Evolutionary conservation across 2,329 filamentous ascomycete species (phyloP), one percentile per base, ranked within the genome.

Genomic region (Arthroderma sp.): DNA sequence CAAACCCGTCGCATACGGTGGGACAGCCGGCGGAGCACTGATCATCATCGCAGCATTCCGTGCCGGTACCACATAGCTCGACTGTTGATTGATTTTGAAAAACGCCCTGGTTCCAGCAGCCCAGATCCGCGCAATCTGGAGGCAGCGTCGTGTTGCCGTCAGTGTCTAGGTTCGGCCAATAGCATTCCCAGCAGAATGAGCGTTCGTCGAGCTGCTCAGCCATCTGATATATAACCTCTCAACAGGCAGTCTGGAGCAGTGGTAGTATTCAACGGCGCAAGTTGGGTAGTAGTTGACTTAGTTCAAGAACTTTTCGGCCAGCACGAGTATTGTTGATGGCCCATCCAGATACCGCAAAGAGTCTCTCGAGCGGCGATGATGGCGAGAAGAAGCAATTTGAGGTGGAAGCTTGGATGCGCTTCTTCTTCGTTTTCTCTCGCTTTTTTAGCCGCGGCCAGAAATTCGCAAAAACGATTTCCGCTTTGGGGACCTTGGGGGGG

Each of bases 161-260:
- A 39, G 72, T 66, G 59, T 70, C 66, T 39, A 73, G 70, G 2
- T 65, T 63, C 52, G 73, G 68, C 71, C 71, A 74, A 47, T 71
- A 70, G 59, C 71, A 74, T 63, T 72, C 71, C 23, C 74, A 67
- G 60, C 72, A 74, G 61, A 69, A 72, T 56, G 70, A 66, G 54
- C 66, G 61, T 56, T 41, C 13, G 11, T 57, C 56, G 19, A 41
- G 52, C 23, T 56, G 58, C 21, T 44, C 53, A 13, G 57, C 56
- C 61, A 63, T 60, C 31, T 39, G 15, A 19, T 49, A 49, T 31
- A 28, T 25, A 47, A 2, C 13, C 23, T 23, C 23, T 15, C 13
- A 19, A n/a, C n/a, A n/a, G n/a, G n/a, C n/a, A n/a, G n/a, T n/a
- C n/a, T n/a, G n/a, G n/a, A n/a, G n/a, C n/a, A n/a, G n/a, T n/a